Percentiles rank a stretch among this genome's conserved stretches.
Evolutionary conservation across 495 filamentous ascomycete genomes (phyloP).

Genomic region (Corynascus novoguineensis): DNA sequence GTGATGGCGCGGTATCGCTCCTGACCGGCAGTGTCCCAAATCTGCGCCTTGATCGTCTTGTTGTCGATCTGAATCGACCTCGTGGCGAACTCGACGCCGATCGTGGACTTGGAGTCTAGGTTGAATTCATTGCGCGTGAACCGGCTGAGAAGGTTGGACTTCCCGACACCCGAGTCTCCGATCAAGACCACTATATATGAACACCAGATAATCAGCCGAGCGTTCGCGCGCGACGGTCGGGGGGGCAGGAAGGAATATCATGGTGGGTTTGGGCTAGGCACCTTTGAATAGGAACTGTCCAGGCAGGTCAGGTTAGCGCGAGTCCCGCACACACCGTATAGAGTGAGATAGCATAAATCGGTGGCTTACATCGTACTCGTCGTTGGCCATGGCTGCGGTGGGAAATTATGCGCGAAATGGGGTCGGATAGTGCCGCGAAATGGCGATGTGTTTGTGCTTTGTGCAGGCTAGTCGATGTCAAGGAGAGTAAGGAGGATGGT

Average conservation of each 20-base stretch:
- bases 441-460: slow-evolving; percentile 22
- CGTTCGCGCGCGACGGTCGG: slow-evolving; percentile 12
- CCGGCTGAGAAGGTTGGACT: slow-evolving; percentile 98
- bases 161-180: slow-evolving; percentile 97
- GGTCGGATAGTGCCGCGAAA: slow-evolving; percentile 16
- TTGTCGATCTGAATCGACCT: slow-evolving; percentile 97
- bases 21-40: slow-evolving; percentile 99
- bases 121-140: slow-evolving; percentile 99
- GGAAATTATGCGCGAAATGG: slow-evolving; percentile 15
- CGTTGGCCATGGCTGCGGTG: slow-evolving; percentile 80
- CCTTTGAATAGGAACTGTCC: slow-evolving; percentile 98
- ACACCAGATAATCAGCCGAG: slow-evolving; percentile 29
- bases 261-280: slow-evolving; percentile 32
- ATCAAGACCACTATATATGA: slow-evolving; percentile 80
- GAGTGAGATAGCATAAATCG: not conserved
- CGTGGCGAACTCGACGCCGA: slow-evolving; percentile 98
- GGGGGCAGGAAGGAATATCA: slow-evolving; percentile 8
- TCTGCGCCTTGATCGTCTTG: slow-evolving; percentile 99
- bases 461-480: slow-evolving; percentile 23
- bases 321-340: slow-evolving; percentile 14
- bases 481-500: slow-evolving; percentile 30
- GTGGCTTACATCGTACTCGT: slow-evolving; percentile 96
- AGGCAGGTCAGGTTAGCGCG: slow-evolving; percentile 32
- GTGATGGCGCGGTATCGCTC: slow-evolving; percentile 99
- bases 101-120: slow-evolving; percentile 98